Percentiles rank a stretch among this genome's conserved stretches.
These are phyloP conservation scores for Entrophospora sp. DNA, from an alignment of 192 early-diverging fungal species.

Conservation along the genomic window DNA sequence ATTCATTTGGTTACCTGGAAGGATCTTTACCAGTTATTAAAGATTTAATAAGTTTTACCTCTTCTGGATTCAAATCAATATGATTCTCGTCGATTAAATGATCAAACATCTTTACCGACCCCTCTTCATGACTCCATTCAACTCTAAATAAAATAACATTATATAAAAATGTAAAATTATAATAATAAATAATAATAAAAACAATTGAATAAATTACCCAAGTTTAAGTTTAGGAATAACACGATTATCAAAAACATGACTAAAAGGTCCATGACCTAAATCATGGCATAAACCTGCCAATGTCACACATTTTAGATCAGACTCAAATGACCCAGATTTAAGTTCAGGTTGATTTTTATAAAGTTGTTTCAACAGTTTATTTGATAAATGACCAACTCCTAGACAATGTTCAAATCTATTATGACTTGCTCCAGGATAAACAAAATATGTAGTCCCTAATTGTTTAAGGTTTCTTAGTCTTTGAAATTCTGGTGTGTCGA, in stretches of 20 bases:
- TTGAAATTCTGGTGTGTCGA: conserved; percentile 96
- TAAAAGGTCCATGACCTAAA: conserved; percentile 94
- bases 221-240: conserved; percentile 68
- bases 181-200: too few species aligned
- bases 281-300: conserved; percentile 93
- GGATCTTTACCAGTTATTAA: conserved; percentile 67
- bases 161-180: too few species aligned
- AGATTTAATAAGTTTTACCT: conserved; percentile 58
- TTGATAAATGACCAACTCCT: conserved; percentile 62
- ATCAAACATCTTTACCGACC: conserved; percentile 80
- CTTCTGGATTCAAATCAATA: conserved; percentile 44
- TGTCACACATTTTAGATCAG: conserved; percentile 77
- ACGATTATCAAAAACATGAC: conserved; percentile 88
- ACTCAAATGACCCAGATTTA: conserved; percentile 58
- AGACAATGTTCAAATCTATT: conserved; percentile 95
- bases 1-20: too few species aligned
- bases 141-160: too few species aligned
- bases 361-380: conserved; percentile 62
- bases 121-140: conserved; percentile 67
- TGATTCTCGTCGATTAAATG: conserved; percentile 58
- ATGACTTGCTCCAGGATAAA: conserved; percentile 90
- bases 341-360: conserved; percentile 68
- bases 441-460: conserved; percentile 76
- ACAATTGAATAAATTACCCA: too few species aligned
- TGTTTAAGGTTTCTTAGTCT: conserved; percentile 87